Evolutionary conservation across 164 flowering plant species (phyloP).

Genomic region (Vitis rotundifolia): DNA sequence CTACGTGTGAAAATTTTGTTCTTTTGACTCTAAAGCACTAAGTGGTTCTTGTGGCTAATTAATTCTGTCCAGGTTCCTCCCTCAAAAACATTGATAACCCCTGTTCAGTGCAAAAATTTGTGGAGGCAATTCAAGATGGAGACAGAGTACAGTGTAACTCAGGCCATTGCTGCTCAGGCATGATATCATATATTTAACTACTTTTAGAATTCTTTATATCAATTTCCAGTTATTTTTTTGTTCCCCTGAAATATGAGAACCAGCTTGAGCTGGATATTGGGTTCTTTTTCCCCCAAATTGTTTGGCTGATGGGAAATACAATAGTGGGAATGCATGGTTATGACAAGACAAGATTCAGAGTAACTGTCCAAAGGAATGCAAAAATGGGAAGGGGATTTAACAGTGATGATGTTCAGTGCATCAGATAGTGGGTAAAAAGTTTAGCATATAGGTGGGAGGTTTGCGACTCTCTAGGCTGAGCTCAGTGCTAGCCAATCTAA

Average conservation of each 20-base stretch:
- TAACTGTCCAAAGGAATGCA: no score
- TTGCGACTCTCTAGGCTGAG: no score
- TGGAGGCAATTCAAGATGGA: constrained; percentile 92
- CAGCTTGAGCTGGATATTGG: no score
- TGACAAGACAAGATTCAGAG: no score
- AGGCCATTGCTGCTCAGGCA: constrained; percentile 93
- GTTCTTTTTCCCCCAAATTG: no score
- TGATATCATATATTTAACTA: not conserved
- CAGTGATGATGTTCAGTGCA: no score
- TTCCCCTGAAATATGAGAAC: not conserved
- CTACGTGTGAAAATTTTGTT: not conserved
- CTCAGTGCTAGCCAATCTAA: no score
- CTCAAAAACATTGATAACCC: constrained; percentile 70
- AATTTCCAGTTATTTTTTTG: not conserved
- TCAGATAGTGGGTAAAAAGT: no score
- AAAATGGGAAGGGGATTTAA: no score
- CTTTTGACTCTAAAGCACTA: not conserved
- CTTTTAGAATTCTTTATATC: not conserved
- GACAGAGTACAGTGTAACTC: constrained; percentile 84
- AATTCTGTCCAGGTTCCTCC: constrained; percentile 55
- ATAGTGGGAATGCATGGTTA: no score
- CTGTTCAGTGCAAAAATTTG: constrained; percentile 86
- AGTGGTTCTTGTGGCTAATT: not conserved
- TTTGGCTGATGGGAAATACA: no score
- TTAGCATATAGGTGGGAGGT: no score